These are phyloP conservation scores for Ustilago crameri DNA, from an alignment of 1,284 basidiomycete genomes.

Conservation along the genomic window DNA sequence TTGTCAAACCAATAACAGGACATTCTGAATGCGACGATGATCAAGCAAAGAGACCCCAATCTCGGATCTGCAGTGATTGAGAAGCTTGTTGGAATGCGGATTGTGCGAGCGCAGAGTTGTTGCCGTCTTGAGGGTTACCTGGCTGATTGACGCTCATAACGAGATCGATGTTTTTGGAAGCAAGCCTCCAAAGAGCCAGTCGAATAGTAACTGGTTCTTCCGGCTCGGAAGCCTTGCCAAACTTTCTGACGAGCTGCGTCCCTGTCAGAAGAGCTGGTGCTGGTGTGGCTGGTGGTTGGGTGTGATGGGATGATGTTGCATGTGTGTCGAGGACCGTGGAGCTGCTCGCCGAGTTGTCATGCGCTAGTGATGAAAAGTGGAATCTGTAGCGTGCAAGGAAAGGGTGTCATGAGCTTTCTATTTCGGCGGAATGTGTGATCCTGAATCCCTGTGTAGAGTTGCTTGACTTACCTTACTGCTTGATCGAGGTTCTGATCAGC, in stretches of 20 bases:
- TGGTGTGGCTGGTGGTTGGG: slow-evolving; percentile 32
- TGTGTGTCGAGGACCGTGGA: slow-evolving; percentile 71
- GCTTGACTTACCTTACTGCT: slow-evolving; percentile 64
- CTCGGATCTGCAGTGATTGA: slow-evolving; percentile 28
- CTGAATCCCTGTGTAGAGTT: too few relatives aligned
- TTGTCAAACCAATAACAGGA: too few relatives aligned
- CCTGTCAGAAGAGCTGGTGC: slow-evolving; percentile 49
- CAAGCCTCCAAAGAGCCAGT: slow-evolving; percentile 62
- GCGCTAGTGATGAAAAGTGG: slow-evolving; percentile 89
- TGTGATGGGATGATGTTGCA: slow-evolving; percentile 11
- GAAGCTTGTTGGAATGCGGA: slow-evolving; percentile 34
- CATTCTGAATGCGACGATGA: background rate
- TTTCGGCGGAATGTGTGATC: too few relatives aligned
- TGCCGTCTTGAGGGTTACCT: background rate
- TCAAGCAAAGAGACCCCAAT: slow-evolving; percentile 42
- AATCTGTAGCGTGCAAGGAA: slow-evolving; percentile 74
- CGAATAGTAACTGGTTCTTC: slow-evolving; percentile 56
- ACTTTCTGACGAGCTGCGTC: slow-evolving; percentile 60
- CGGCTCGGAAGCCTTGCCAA: slow-evolving; percentile 49
- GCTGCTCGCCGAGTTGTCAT: slow-evolving; percentile 83
- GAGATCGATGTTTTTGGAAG: slow-evolving; percentile 60
- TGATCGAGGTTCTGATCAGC: slow-evolving; percentile 70
- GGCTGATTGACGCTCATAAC: slow-evolving; percentile 65
- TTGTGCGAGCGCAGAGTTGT: slow-evolving; percentile 11
- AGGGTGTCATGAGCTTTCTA: too few relatives aligned